phyloP scores from a whole-genome alignment of 2,329 filamentous ascomycete species.

The Triangularia setosa region DNA sequence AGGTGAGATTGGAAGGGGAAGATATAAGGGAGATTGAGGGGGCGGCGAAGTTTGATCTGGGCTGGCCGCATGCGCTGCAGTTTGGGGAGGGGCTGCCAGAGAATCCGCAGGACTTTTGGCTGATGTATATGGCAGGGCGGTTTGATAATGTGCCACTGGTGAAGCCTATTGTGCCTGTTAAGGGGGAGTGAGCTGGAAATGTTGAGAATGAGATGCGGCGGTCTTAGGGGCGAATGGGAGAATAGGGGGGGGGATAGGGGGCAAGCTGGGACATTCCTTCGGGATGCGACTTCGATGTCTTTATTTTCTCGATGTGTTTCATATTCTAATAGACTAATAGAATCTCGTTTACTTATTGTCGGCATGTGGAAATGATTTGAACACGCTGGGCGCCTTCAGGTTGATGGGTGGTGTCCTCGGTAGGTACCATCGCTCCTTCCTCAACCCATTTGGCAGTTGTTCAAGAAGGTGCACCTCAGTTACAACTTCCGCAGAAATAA shows the following conservation, averaged over 20 bases:
- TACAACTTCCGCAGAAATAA: background rate
- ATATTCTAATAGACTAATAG: background rate
- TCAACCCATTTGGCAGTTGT: background rate
- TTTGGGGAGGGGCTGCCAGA: slow-evolving; percentile 1
- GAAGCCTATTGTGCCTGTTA: slow-evolving; percentile 3
- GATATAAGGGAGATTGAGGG: slow-evolving; percentile 54
- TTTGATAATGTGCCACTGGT: slow-evolving; percentile 6
- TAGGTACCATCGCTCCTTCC: background rate
- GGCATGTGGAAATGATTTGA: too few species aligned
- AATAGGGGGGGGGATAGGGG: background rate
- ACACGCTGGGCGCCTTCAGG: background rate
- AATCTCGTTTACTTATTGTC: background rate
- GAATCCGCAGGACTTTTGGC: background rate
- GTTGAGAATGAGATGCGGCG: background rate
- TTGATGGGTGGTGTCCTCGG: background rate
- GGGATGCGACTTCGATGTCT: background rate
- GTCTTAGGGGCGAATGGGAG: background rate
- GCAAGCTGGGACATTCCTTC: background rate
- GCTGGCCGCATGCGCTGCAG: background rate
- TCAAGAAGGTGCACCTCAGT: background rate
- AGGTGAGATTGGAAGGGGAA: slow-evolving; percentile 44
- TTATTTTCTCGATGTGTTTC: background rate
- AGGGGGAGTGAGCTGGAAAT: background rate
- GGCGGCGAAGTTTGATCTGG: slow-evolving; percentile 46
- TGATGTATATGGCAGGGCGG: background rate